Base-by-base conservation (phyloP, 2,329 filamentous ascomycete species). In the Kalaharituber pfeilii region DNA sequence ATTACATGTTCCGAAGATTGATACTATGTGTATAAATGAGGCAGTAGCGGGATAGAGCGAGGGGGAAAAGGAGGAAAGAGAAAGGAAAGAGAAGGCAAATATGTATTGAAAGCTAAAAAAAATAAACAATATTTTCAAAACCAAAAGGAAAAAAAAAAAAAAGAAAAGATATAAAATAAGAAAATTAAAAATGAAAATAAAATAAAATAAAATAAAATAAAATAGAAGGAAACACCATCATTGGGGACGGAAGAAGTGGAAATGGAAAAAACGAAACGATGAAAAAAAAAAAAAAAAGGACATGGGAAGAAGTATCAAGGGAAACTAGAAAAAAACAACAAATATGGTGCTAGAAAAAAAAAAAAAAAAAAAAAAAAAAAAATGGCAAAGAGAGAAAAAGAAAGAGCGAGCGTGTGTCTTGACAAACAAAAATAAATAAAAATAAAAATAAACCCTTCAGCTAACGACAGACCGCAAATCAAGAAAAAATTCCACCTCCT, bases 321-420 rank as follows among this genome's bases (percentile, higher is more conserved):
- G n/a, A n/a, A n/a, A n/a, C n/a, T 50, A 56, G 50, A n/a, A 54
- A 33, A 59, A 55, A 55, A 56, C 56, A 56, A 27, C 55, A 49
- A 50, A 54, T 55, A 52, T 44, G 52, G 44, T 44, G 54, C 18
- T 5, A 52, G 47, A 52, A 22, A 28, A 4, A 53, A 58, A 58
- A 55, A 53, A 59, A 53, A 53, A 11, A 50, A 54, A n/a, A 55
- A 53, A 51, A 51, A 56, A 53, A 55, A 44, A 51, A 44, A 6
- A 22, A 18, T 27, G 50, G 55, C 51, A 57, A 53, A 50, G 18
- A 20, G 7, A 39, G 5, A 9, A 39, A 13, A 39, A 39, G 33
- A 39, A 39, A 3, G 5, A 18, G 8, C 5, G 33, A 39, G 33
- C 15, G n/a, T 36, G 30, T 36, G 30, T 9, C 11, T 36, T 39